A percentile compares a stretch with the other conserved stretches of the same genome.
Conservation (phyloP, 352 stramenopile species). For the Phytophthora rubi region DNA sequence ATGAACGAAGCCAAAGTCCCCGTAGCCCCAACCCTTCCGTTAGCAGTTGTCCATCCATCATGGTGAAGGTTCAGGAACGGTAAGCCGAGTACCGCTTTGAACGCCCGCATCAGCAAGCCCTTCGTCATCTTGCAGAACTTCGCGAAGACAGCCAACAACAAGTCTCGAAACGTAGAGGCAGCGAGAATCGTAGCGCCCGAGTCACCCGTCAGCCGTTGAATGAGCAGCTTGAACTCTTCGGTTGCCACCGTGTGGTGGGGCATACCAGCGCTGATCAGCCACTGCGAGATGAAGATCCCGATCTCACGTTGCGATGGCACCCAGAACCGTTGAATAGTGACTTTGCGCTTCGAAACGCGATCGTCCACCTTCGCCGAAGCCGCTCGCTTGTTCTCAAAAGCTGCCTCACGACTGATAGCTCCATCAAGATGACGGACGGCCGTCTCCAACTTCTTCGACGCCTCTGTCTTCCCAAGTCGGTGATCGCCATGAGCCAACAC, state of each 20-base stretch:
- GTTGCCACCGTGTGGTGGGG: slow-evolving; percentile 6
- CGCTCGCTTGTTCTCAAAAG: neutral
- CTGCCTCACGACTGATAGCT: neutral
- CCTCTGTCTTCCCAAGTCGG: neutral
- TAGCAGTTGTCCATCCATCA: neutral
- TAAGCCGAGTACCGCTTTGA: neutral
- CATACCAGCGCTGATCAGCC: slow-evolving; percentile 8
- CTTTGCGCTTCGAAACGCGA: neutral
- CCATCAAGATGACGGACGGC: neutral
- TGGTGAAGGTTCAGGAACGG: slow-evolving; percentile 4
- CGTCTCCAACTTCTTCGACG: neutral
- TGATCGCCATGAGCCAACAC: neutral
- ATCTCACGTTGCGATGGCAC: neutral
- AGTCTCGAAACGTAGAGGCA: neutral
- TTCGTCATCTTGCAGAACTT: slow-evolving; percentile 4
- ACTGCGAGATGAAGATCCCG: neutral
- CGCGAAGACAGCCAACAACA: neutral
- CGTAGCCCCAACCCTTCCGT: neutral
- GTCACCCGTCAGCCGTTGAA: neutral
- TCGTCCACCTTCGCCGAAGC: too few species aligned
- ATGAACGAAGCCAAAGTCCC: slow-evolving; percentile 7
- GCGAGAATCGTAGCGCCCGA: neutral
- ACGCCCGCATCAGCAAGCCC: neutral
- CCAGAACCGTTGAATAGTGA: slow-evolving; percentile 1
- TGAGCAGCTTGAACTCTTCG: neutral